Evolutionary conservation across 352 stramenopile genomes (phyloP).

Genomic region (Globisporangium cederbergense): DNA sequence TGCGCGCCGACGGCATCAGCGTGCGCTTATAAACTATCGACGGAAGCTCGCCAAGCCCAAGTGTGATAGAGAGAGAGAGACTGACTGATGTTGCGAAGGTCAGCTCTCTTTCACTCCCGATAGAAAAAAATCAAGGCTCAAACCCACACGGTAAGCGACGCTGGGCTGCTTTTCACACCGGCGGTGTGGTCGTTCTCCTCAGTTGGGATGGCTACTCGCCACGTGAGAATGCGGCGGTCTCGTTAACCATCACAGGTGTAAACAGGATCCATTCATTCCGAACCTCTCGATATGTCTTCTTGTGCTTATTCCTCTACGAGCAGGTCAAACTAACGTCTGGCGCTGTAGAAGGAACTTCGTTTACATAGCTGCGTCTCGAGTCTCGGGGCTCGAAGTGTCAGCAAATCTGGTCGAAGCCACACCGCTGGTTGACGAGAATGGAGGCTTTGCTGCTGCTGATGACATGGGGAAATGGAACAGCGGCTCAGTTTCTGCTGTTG

Average conservation of each 20-base stretch:
- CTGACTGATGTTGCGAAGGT: background rate
- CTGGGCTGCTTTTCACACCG: background rate
- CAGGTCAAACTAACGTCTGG: too few relatives aligned
- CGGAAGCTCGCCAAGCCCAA: background rate
- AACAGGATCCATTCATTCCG: background rate
- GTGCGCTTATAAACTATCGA: constrained; percentile 45
- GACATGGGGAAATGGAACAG: constrained; percentile 26
- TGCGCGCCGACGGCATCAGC: constrained; percentile 69
- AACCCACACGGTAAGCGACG: background rate
- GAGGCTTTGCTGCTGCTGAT: background rate
- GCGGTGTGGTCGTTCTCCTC: background rate
- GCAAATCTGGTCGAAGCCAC: background rate
- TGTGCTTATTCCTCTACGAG: background rate
- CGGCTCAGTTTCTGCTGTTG: background rate
- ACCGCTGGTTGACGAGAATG: background rate
- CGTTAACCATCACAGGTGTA: background rate
- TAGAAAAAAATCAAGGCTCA: background rate
- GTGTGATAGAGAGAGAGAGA: background rate
- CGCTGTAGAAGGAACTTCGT: too few relatives aligned
- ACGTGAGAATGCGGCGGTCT: background rate
- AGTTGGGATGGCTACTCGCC: background rate
- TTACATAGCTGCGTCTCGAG: background rate
- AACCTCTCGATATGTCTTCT: background rate
- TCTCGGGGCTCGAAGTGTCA: background rate
- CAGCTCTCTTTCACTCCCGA: background rate